Percentiles rank a stretch among this genome's conserved stretches.
These are phyloP conservation scores for Colletotrichum australisinense DNA, from an alignment of 2,329 filamentous ascomycete genomes.

Conservation along the genomic window DNA sequence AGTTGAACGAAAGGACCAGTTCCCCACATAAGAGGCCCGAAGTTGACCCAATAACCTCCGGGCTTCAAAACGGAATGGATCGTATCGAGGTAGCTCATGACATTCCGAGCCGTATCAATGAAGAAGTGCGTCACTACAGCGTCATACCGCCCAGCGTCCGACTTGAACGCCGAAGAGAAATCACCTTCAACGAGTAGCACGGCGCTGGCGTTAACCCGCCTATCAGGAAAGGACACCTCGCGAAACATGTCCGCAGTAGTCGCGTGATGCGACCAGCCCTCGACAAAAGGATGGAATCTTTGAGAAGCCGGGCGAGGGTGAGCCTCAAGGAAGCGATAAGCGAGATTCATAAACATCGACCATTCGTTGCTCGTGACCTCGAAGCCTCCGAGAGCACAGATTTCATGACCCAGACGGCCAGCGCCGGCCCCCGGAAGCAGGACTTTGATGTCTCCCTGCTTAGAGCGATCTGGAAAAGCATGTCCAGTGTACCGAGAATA, in stretches of 20 bases:
- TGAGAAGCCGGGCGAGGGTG: constrained; percentile 40
- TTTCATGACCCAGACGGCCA: constrained; percentile 63
- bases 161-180: constrained; percentile 58
- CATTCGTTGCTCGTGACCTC: constrained; percentile 68
- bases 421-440: constrained; percentile 65
- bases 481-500: constrained; percentile 47
- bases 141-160: constrained; percentile 52
- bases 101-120: constrained; percentile 69
- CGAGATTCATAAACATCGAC: constrained; percentile 68
- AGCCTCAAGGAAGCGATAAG: constrained; percentile 60
- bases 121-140: constrained; percentile 68
- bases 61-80: constrained; percentile 58
- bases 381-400: constrained; percentile 57
- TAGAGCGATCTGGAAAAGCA: constrained; percentile 42
- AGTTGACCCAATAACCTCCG: constrained; percentile 66
- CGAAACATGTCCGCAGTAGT: constrained; percentile 60
- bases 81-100: constrained; percentile 65
- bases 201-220: constrained; percentile 43
- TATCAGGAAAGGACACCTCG: constrained; percentile 57
- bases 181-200: constrained; percentile 67
- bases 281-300: constrained; percentile 62
- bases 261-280: constrained; percentile 67
- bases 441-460: constrained; percentile 45
- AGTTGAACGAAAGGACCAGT: constrained; percentile 65
- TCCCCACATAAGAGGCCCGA: constrained; percentile 67